Evolutionary conservation across 768 basidiomycete genomes (phyloP).

Genomic region (Termitomyces sp.): DNA sequence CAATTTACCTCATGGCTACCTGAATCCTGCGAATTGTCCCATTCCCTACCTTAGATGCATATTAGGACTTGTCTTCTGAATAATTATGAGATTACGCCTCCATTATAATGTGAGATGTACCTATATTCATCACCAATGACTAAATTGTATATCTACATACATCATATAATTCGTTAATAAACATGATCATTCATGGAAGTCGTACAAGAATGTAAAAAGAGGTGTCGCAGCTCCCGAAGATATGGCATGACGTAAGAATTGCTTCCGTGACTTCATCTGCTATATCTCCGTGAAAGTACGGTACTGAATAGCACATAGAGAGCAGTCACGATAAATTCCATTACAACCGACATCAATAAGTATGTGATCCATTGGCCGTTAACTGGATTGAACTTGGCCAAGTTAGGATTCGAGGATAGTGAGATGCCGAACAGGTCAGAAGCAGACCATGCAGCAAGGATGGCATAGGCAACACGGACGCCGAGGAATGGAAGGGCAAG

Average conservation of each 20-base stretch:
- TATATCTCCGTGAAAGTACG: conserved; percentile 29
- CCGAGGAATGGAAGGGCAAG: conserved; percentile 56
- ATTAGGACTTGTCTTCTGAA: no score
- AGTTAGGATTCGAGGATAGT: conserved; percentile 32
- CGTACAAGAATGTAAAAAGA: conserved; percentile 2
- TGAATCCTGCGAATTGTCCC: no score
- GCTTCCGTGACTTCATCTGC: neutral
- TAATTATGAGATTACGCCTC: no score
- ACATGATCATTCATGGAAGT: conserved; percentile 1
- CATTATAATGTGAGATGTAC: no score
- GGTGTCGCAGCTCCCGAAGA: conserved; percentile 2
- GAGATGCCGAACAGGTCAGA: conserved; percentile 34
- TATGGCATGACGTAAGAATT: neutral
- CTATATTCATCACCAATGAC: neutral
- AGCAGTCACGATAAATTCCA: conserved; percentile 48
- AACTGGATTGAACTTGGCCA: conserved; percentile 52
- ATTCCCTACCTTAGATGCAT: neutral
- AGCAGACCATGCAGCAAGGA: conserved; percentile 56
- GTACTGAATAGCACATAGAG: conserved; percentile 46
- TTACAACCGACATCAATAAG: conserved; percentile 51
- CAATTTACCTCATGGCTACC: no score
- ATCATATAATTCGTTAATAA: neutral
- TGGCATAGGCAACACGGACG: conserved; percentile 49
- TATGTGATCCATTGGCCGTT: conserved; percentile 56
- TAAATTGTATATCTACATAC: conserved; percentile 1